A percentile compares a stretch with the other conserved stretches of the same genome.
Evolutionary conservation across 1,139 yeast genomes (phyloP).

Genomic region (Nakaseomyces sp.): DNA sequence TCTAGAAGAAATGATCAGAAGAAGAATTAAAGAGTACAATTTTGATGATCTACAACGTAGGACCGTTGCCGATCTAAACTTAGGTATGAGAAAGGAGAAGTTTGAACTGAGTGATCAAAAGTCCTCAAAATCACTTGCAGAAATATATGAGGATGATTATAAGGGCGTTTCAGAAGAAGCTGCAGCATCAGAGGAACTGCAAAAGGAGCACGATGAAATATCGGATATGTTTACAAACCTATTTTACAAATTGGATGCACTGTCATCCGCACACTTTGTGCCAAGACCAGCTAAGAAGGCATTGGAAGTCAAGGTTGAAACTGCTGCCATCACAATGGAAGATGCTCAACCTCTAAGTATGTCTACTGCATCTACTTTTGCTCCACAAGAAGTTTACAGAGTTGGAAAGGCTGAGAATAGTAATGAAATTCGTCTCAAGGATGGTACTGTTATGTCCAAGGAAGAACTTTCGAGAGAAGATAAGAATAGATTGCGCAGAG

Average conservation of each 20-base stretch:
- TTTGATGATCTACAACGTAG: conserved; percentile 83
- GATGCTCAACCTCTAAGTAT: conserved; percentile 91
- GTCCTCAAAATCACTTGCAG: conserved; percentile 82
- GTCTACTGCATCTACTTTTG: conserved; percentile 66
- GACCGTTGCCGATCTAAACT: conserved; percentile 49
- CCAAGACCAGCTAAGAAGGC: conserved; percentile 84
- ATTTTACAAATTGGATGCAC: conserved; percentile 69
- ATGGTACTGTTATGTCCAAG: conserved; percentile 76
- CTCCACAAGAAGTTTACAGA: conserved; percentile 92
- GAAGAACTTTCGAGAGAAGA: conserved; percentile 81
- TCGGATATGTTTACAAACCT: conserved; percentile 53
- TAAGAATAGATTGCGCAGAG: conserved; percentile 77
- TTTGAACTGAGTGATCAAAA: conserved; percentile 80
- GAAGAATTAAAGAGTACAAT: conserved; percentile 63
- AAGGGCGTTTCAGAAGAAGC: conserved; percentile 38
- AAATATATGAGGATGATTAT: conserved; percentile 81
- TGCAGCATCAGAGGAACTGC: conserved; percentile 52
- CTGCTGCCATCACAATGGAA: conserved; percentile 82
- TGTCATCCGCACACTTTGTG: conserved; percentile 85
- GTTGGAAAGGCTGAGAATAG: conserved; percentile 42
- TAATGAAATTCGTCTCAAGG: conserved; percentile 62
- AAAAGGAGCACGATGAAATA: conserved; percentile 72
- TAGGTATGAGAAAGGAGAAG: conserved; percentile 31
- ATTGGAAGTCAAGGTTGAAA: conserved; percentile 69
- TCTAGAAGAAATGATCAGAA: conserved; percentile 78